Base-by-base conservation (phyloP, 805 yeast genomes). In the Yarrowia hollandica region DNA sequence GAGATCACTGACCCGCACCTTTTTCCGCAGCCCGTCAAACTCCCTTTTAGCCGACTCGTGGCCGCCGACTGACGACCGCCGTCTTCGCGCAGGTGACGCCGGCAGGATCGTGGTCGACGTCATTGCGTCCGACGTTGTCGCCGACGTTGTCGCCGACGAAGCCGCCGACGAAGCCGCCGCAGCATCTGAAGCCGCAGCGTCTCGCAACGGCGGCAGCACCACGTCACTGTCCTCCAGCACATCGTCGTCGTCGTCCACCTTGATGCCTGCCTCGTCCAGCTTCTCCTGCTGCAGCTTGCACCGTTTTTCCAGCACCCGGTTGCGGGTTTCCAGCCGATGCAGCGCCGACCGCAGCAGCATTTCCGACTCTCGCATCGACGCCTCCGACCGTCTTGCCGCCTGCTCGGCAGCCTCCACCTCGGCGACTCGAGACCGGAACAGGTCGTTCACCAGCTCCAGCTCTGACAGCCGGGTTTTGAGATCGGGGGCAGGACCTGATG, bases 361-460 rank as follows among this genome's bases (percentile, higher is more conserved):
- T 30, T 63, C 63, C 12, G 62, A 55, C 19, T 69, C 71, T 25
- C 72, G 64, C 15, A 69, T 59, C 15, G 65, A 62, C 19, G 64
- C 63, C 60, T 71, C 74, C 8, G 68, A 62, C 31, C 64, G 63
- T 6, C 76, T 66, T 10, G 75, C 70, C 23, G 69, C 64, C 8
- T 67, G 59, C 60, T 75, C 78, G 1, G 71, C 63, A 12, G 69
- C 65, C 72, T 92, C 97, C 63, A 92, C 76, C 68, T 92, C 96
- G 70, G 80, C 76, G 41, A 92, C 88, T 64, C 96, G 81, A 6
- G 92, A 82, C 65, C 88, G 82, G 75, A 90, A 88, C 61, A 92
- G 74, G 69, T 91, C 97, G 66, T 90, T 91, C 37, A 92, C 96
- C 39, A 91, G 77, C 70, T 92, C 98, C 62, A 92, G 78, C 70